These are phyloP conservation scores for Cavenderia fasciculata DNA, from an alignment of 78 protist species.

Conservation along the genomic window DNA sequence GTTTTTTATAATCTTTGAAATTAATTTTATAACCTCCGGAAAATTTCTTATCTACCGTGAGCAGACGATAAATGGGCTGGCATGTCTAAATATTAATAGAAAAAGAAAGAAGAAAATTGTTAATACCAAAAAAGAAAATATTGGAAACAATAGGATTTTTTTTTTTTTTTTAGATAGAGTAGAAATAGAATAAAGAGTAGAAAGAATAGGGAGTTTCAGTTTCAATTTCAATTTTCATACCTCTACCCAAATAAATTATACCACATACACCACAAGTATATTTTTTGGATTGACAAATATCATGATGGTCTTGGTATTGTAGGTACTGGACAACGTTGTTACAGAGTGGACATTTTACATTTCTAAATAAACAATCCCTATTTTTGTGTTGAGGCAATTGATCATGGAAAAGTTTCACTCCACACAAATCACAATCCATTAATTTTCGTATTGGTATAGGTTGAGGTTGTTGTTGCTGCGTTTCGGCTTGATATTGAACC, in stretches of 20 bases:
- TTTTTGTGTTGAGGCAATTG: conserved; percentile 29
- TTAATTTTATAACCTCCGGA: too few species aligned
- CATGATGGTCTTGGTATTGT: conserved; percentile 31
- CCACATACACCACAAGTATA: conserved; percentile 79
- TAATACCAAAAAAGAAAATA: not conserved
- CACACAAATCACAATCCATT: conserved; percentile 56
- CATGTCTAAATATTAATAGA: not conserved
- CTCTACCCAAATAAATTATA: conserved; percentile 23
- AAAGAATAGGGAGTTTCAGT: too few species aligned
- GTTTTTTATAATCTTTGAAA: not conserved
- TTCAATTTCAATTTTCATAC: not conserved
- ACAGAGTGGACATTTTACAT: conserved; percentile 20
- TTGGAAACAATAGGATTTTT: not conserved
- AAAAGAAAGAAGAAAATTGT: not conserved
- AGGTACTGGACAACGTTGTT: conserved; percentile 41
- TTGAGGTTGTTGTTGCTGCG: too few species aligned
- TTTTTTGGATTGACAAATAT: conserved; percentile 19
- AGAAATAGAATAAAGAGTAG: too few species aligned
- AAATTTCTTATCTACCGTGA: too few species aligned
- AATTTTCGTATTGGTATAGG: too few species aligned
- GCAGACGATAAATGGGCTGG: conserved; percentile 8
- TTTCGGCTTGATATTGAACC: conserved; percentile 8
- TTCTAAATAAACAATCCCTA: conserved; percentile 46
- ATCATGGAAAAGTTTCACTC: conserved; percentile 7
- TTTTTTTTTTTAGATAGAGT: not conserved